phyloP scores from a whole-genome alignment of 148 eudicot genomes.

The Tetragonia tetragonoides region DNA sequence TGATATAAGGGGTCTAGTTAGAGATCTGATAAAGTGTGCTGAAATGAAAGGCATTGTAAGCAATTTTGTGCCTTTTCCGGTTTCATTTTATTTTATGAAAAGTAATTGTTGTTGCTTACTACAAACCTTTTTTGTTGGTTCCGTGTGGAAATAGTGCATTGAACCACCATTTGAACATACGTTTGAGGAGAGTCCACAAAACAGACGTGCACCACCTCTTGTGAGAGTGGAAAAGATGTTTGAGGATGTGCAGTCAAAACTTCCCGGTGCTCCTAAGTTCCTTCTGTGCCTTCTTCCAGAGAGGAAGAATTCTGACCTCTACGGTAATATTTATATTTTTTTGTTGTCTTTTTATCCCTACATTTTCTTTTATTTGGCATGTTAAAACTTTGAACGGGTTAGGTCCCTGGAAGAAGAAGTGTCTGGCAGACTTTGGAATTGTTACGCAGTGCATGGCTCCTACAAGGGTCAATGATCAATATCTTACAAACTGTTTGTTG shows the following conservation, averaged over 20 bases:
- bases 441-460: slow-evolving; percentile 92
- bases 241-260: slow-evolving; percentile 70
- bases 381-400: slow-evolving; percentile 6
- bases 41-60: slow-evolving; percentile 80
- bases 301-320: slow-evolving; percentile 80
- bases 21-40: slow-evolving; percentile 67
- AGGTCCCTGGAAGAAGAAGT: slow-evolving; percentile 96
- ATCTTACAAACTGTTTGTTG: slow-evolving; percentile 72
- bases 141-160: slow-evolving; percentile 34
- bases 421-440: slow-evolving; percentile 73
- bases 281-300: slow-evolving; percentile 87
- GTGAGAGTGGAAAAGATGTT: slow-evolving; percentile 90
- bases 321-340: slow-evolving; percentile 41
- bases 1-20: slow-evolving; percentile 49
- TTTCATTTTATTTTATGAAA: background rate
- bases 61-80: background rate
- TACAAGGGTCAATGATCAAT: slow-evolving; percentile 75
- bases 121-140: background rate
- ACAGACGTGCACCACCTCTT: slow-evolving; percentile 79
- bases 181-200: slow-evolving; percentile 69
- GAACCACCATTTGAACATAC: slow-evolving; percentile 64
- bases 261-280: slow-evolving; percentile 85
- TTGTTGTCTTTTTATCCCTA: background rate
- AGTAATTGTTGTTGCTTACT: background rate
- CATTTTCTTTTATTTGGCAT: background rate